A percentile compares a stretch with the other conserved stretches of the same genome.
Evolutionary conservation across 163 green algal species (phyloP).

Genomic region (Scenedesmus sp.): DNA sequence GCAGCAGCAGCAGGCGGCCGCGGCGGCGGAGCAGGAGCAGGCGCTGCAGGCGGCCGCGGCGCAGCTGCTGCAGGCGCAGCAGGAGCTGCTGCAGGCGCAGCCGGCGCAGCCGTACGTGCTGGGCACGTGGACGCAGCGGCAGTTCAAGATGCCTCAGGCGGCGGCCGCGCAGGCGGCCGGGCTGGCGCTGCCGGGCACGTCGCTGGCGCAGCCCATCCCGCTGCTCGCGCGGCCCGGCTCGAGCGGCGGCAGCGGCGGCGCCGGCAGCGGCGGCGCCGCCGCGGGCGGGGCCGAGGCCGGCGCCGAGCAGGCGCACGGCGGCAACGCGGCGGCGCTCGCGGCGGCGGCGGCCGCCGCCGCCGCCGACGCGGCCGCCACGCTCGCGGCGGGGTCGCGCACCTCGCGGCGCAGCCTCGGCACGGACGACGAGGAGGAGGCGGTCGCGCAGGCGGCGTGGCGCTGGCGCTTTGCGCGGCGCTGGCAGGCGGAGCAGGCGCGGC

Average conservation of each 20-base stretch:
- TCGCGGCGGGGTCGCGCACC: neutral
- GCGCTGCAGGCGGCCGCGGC: neutral
- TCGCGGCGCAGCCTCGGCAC: slow-evolving; percentile 1
- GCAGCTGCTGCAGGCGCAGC: neutral
- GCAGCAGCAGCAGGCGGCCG: neutral
- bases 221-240: neutral
- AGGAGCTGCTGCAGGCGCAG: slow-evolving; percentile 2
- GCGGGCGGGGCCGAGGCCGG: neutral
- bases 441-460: slow-evolving; percentile 48
- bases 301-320: neutral
- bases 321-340: slow-evolving; percentile 6
- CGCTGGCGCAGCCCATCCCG: slow-evolving; percentile 12
- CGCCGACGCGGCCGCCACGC: neutral
- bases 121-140: slow-evolving; percentile 44
- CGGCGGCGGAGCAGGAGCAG: neutral
- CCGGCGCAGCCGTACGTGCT: slow-evolving; percentile 20
- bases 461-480: slow-evolving; percentile 60
- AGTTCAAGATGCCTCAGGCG: slow-evolving; percentile 26
- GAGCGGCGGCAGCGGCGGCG: neutral
- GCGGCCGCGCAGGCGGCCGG: slow-evolving; percentile 7
- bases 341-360: slow-evolving; percentile 5
- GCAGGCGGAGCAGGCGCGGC: slow-evolving; percentile 60
- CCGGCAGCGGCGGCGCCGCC: slow-evolving; percentile 5
- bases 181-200: neutral
- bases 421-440: slow-evolving; percentile 41